These are phyloP conservation scores for Chlorella sp. DNA, from an alignment of 139 green algal species.

Conservation along the genomic window DNA sequence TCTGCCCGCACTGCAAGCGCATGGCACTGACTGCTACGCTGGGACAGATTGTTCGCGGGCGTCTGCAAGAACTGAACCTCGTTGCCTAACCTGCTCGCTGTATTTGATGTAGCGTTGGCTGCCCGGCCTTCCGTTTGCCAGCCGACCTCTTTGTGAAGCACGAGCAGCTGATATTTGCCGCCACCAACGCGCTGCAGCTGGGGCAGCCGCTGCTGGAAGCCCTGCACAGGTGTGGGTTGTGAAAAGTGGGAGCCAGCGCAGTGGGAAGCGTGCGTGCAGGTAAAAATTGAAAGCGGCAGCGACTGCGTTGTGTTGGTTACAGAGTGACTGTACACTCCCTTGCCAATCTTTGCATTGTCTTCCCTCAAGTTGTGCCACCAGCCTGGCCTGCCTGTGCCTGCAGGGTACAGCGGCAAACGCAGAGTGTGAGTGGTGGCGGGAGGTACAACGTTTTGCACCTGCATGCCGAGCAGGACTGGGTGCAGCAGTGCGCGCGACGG, in stretches of 20 bases:
- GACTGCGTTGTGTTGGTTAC: no score
- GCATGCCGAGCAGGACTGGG: background rate
- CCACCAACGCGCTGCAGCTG: background rate
- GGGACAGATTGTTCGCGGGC: no score
- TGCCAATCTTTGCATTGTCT: no score
- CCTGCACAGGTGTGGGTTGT: background rate
- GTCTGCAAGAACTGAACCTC: no score
- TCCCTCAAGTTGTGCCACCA: no score
- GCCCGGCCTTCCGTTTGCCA: background rate
- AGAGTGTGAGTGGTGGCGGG: background rate
- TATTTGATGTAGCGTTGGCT: background rate
- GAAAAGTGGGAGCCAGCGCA: no score
- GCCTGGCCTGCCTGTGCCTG: background rate
- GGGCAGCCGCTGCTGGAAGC: background rate
- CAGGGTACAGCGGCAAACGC: background rate
- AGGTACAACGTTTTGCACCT: background rate
- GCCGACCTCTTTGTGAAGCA: constrained; percentile 9
- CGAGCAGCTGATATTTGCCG: constrained; percentile 1
- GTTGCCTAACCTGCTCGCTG: no score
- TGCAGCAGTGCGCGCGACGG: background rate
- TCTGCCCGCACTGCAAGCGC: no score
- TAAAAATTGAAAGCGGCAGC: no score
- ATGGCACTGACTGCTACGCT: no score
- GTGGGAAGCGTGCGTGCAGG: no score
- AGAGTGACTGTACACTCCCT: no score